A percentile compares a stretch with the other conserved stretches of the same genome.
These are phyloP conservation scores for Gossypium bickii DNA, from an alignment of 345 rosid species.

Conservation along the genomic window DNA sequence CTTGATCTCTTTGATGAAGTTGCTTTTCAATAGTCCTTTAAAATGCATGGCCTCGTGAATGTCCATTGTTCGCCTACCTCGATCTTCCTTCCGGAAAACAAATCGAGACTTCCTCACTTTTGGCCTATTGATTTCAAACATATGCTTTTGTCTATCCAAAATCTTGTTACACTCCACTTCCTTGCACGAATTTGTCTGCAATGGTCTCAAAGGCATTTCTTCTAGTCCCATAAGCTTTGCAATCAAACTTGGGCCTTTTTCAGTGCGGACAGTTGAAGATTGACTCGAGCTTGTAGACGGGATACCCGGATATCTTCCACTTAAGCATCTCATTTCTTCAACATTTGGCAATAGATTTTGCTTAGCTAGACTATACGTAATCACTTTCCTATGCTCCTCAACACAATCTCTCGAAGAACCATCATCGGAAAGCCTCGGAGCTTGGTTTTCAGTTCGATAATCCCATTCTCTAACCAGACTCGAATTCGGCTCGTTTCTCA, in stretches of 20 bases:
- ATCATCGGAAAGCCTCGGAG: conserved; percentile 37
- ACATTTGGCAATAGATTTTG: conserved; percentile 45
- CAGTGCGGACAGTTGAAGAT: conserved; percentile 33
- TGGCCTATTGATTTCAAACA: conserved; percentile 30
- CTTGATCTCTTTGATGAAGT: conserved; percentile 22
- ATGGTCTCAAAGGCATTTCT: conserved; percentile 42
- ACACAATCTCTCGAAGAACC: conserved; percentile 47
- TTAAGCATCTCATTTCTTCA: conserved; percentile 25
- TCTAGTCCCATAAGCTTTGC: conserved; percentile 96
- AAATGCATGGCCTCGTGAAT: conserved; percentile 43
- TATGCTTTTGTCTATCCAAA: conserved; percentile 20
- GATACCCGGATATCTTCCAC: conserved; percentile 27
- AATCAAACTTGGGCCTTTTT: conserved; percentile 53
- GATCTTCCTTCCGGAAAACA: conserved; percentile 21
- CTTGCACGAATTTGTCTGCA: conserved; percentile 20
- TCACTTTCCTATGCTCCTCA: conserved; percentile 59
- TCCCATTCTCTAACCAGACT: conserved; percentile 31
- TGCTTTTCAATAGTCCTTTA: conserved; percentile 38
- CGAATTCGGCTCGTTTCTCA: conserved; percentile 32
- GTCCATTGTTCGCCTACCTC: conserved; percentile 37
- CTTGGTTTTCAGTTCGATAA: conserved; percentile 20
- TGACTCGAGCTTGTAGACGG: conserved; percentile 71
- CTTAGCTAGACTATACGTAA: conserved; percentile 52
- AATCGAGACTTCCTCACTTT: conserved; percentile 35
- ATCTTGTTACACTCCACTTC: conserved; percentile 25